Conservation (phyloP, 1,139 yeast species). For the Kodamaea arcana region DNA sequence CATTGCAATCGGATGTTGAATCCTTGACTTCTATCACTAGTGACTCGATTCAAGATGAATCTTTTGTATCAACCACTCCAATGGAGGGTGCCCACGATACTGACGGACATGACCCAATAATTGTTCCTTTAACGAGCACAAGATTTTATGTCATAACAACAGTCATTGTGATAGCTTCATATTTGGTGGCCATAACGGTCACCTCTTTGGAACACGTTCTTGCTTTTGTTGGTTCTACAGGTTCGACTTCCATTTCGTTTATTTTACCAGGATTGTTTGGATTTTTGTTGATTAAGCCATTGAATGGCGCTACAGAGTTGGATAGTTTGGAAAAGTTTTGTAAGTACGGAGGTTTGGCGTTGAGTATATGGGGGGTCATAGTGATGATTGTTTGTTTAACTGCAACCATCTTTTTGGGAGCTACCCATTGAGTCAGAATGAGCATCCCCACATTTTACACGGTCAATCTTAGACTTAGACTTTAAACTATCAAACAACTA, state of each 20-base stretch:
- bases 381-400: slow-evolving; percentile 78
- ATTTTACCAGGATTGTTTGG: slow-evolving; percentile 92
- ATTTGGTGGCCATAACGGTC: slow-evolving; percentile 71
- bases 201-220: slow-evolving; percentile 78
- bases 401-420: slow-evolving; percentile 67
- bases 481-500: no score
- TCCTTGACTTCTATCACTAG: slow-evolving; percentile 15
- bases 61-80: slow-evolving; percentile 44
- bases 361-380: slow-evolving; percentile 71
- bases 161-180: slow-evolving; percentile 57
- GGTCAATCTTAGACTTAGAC: no score
- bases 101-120: slow-evolving; percentile 48
- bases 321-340: slow-evolving; percentile 39
- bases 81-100: slow-evolving; percentile 50
- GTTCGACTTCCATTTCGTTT: slow-evolving; percentile 89
- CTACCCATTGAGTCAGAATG: no score
- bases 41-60: slow-evolving; percentile 25
- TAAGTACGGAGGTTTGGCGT: slow-evolving; percentile 55
- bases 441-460: no score
- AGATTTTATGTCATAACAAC: slow-evolving; percentile 65
- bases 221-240: slow-evolving; percentile 93
- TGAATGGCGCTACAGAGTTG: slow-evolving; percentile 30
- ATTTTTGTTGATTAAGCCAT: slow-evolving; percentile 55
- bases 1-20: slow-evolving; percentile 15
- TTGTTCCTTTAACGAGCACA: slow-evolving; percentile 49